phyloP scores from a whole-genome alignment of 176 grass and related monocot species.

The Phragmites australis region DNA sequence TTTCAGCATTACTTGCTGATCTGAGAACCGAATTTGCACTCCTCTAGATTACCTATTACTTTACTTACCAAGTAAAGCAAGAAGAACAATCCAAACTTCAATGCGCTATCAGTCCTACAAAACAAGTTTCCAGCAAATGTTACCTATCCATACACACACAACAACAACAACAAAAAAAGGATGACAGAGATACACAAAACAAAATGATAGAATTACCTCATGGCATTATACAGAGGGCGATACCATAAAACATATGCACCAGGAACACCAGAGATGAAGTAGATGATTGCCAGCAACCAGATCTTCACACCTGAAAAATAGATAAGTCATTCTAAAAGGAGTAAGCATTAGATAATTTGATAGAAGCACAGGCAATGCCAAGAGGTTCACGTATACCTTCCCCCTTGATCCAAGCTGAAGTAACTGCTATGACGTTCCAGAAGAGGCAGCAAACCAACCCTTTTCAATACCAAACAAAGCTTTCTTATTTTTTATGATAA shows the following conservation, averaged over 20 bases:
- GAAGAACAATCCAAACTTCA: slow-evolving; percentile 97
- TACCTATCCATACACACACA: slow-evolving; percentile 30
- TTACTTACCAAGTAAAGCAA: slow-evolving; percentile 89
- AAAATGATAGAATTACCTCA: slow-evolving; percentile 59
- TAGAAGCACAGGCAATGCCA: slow-evolving; percentile 11
- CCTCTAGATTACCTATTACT: too few species aligned
- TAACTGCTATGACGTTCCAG: slow-evolving; percentile 96
- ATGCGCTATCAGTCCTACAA: slow-evolving; percentile 94
- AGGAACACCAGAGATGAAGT: slow-evolving; percentile 94
- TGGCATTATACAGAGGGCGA: slow-evolving; percentile 95
- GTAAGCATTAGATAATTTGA: slow-evolving; percentile 9
- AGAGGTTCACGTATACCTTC: slow-evolving; percentile 58
- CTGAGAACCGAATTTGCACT: too few species aligned
- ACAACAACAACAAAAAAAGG: too few species aligned
- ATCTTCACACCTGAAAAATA: slow-evolving; percentile 85
- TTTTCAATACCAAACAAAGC: slow-evolving; percentile 47
- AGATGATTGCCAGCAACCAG: slow-evolving; percentile 96
- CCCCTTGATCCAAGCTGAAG: slow-evolving; percentile 95
- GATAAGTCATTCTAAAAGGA: slow-evolving; percentile 18
- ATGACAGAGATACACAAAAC: neutral
- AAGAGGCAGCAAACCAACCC: slow-evolving; percentile 80
- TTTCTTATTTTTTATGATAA: slow-evolving; percentile 21
- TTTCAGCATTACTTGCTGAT: too few species aligned
- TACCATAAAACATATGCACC: slow-evolving; percentile 98
- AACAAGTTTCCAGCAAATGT: slow-evolving; percentile 33